These are phyloP conservation scores for Cerioporus squamosus DNA, from an alignment of 1,284 basidiomycete species.

Conservation along the genomic window DNA sequence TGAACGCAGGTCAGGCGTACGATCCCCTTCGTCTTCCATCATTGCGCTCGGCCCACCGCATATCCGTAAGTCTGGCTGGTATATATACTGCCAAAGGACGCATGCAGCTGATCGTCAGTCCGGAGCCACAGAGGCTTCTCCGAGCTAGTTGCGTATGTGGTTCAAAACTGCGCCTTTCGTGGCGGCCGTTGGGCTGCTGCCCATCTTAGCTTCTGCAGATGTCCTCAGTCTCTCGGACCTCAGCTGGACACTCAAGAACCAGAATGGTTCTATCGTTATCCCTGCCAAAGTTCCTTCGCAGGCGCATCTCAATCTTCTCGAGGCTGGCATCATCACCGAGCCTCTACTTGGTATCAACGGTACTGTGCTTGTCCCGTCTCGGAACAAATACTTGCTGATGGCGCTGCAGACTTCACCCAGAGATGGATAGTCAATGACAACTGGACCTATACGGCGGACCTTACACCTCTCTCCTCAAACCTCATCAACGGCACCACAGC, in stretches of 20 bases:
- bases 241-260: constrained; percentile 56
- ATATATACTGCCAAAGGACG: too few species aligned
- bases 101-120: too few species aligned
- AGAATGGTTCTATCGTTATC: constrained; percentile 57
- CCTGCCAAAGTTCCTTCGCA: constrained; percentile 58
- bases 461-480: constrained; percentile 45
- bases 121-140: too few species aligned
- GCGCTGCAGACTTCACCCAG: constrained; percentile 51
- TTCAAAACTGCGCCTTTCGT: background rate
- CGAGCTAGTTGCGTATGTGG: background rate
- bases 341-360: constrained; percentile 60
- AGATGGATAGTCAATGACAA: constrained; percentile 63
- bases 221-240: constrained; percentile 51
- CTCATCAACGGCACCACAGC: constrained; percentile 33
- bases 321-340: constrained; percentile 59
- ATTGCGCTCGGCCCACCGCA: background rate
- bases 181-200: constrained; percentile 20
- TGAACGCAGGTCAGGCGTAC: too few species aligned
- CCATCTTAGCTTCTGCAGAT: constrained; percentile 28
- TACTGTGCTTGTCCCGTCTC: constrained; percentile 18
- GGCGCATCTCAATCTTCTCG: constrained; percentile 56
- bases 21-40: background rate
- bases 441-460: constrained; percentile 65
- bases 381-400: background rate
- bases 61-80: too few species aligned